Evolutionary conservation across 1,284 basidiomycete species (phyloP).

Genomic region (Pseudozyma thailandica): DNA sequence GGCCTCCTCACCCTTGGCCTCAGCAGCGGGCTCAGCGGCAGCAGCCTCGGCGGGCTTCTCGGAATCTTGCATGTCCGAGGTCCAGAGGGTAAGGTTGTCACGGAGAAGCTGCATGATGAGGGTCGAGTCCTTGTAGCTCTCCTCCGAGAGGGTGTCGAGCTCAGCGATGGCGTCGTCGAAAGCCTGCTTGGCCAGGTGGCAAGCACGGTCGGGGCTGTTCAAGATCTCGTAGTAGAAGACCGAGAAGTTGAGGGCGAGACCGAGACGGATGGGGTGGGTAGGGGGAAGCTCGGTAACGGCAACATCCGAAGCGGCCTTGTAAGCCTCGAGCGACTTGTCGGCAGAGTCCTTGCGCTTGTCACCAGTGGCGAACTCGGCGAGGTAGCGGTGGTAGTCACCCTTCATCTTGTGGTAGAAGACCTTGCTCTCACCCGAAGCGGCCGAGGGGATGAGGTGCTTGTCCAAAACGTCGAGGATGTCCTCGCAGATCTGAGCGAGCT

Average conservation of each 20-base stretch:
- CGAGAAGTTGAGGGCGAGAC: conserved; percentile 99
- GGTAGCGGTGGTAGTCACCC: conserved; percentile 99
- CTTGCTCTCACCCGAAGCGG: conserved; percentile 97
- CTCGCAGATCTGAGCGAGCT: conserved; percentile 99
- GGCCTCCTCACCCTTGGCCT: conserved; percentile 67
- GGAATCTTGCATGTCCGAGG: conserved; percentile 83
- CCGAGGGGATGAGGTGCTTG: conserved; percentile 98
- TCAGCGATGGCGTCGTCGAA: conserved; percentile 99
- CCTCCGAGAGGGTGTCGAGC: conserved; percentile 98
- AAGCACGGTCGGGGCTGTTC: conserved; percentile 98
- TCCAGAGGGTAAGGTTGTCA: conserved; percentile 96
- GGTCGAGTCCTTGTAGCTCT: conserved; percentile 92
- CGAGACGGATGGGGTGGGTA: conserved; percentile 98
- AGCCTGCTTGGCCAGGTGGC: conserved; percentile 99
- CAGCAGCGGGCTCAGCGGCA: conserved; percentile 59
- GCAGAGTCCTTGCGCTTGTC: conserved; percentile 98
- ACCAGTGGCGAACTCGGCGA: conserved; percentile 98
- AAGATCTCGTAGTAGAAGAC: conserved; percentile 99
- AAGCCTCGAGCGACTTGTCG: conserved; percentile 98
- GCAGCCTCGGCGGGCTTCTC: conserved; percentile 68
- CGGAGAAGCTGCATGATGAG: conserved; percentile 99
- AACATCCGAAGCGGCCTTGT: conserved; percentile 99
- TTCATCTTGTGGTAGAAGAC: conserved; percentile 99
- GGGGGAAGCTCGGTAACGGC: conserved; percentile 97
- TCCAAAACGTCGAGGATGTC: conserved; percentile 98